Evolutionary conservation across 345 rosid species (phyloP).

Genomic region (Rhizophora apiculata): DNA sequence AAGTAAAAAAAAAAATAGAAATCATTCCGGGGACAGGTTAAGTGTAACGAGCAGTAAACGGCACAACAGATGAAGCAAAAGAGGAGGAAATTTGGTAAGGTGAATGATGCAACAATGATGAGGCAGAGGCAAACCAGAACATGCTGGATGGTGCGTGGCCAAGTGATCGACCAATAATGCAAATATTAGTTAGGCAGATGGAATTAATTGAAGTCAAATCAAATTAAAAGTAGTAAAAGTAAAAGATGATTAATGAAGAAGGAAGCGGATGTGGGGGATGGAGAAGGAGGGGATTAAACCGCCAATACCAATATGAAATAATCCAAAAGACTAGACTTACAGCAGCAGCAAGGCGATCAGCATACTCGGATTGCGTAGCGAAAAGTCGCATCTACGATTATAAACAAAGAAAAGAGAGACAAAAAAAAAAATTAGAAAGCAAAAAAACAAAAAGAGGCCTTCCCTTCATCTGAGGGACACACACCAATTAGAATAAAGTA

Average conservation of each 20-base stretch:
- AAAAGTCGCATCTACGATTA: slow-evolving; percentile 65
- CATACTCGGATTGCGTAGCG: slow-evolving; percentile 70
- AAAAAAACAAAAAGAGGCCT: no score
- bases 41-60: neutral
- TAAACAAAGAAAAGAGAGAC: neutral
- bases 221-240: neutral
- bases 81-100: neutral
- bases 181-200: no score
- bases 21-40: neutral
- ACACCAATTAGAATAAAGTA: no score
- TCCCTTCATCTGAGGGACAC: no score
- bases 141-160: neutral
- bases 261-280: no score
- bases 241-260: neutral
- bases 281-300: no score
- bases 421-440: no score
- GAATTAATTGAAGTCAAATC: no score
- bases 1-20: neutral
- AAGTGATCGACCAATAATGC: no score
- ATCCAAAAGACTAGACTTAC: slow-evolving; percentile 30
- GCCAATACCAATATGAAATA: no score
- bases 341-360: slow-evolving; percentile 75
- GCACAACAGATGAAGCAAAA: neutral
- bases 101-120: no score
- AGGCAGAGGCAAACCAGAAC: neutral